Evolutionary conservation across 192 early-diverging fungal genomes (phyloP), one percentile per base, ranked within the genome.

Genomic region (Powellomyces hirtus): DNA sequence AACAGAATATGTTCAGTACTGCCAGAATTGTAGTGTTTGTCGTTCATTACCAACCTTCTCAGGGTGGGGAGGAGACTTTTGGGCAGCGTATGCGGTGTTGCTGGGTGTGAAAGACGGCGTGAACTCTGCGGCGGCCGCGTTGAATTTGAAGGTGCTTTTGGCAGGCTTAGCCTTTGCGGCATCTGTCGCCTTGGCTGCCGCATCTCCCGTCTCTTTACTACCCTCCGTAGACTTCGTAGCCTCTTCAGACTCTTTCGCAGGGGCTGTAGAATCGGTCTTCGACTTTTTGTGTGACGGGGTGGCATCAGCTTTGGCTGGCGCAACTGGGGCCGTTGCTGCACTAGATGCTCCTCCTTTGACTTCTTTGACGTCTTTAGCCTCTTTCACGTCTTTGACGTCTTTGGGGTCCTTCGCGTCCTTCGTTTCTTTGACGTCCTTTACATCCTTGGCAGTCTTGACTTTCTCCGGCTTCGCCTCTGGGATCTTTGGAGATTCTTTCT

Each of bases 61-160:
- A 29, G 18, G 13, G 10, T 44, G 27, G 11, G 27, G 62, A 7
- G 62, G 45, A 44, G 44, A 33, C 22, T 45, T 42, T 20, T 14
- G 30, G 2, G 31, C 33, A 24, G 57, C 33, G n/a, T n/a, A n/a
- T 31, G 20, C 29, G 59, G 1, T 38, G 16, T 14, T 49, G 4
- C n/a, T 0, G 3, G 61, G 46, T 20, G 37, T 35, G 50, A 38
- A 34, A 16, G 52, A 38, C 20, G 77, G 76, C 1, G 59, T 81
- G 52, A 81, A 81, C 57, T 81, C 80, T 13, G 64, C 62, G 16
- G 80, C 80, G 5, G 49, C 52, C 26, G 71, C 68, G 46, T 79
- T 81, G 42, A 79, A 74, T 59, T 81, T 81, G 69, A 81, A 81
- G 5, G 16, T 29, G 33, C 56, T 13, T 37, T 36, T 22, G 38